phyloP scores from a whole-genome alignment of 2,329 filamentous ascomycete species.

The Fusarium piperis region DNA sequence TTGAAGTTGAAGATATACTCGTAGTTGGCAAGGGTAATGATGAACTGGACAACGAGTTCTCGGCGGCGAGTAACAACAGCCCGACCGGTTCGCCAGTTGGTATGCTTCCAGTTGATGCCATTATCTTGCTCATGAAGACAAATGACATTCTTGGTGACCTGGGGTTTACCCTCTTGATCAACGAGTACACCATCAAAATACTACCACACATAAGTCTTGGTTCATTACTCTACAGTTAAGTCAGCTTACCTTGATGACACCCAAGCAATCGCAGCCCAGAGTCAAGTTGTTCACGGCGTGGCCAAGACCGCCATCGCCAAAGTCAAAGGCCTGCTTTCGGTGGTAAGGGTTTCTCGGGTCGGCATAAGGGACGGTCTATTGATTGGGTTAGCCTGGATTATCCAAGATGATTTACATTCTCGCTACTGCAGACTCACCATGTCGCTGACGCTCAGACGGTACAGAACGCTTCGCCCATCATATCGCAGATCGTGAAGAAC shows the following conservation, averaged over 20 bases:
- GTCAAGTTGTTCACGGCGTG: slow-evolving; percentile 73
- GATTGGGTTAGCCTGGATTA: not conserved
- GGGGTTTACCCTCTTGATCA: slow-evolving; percentile 40
- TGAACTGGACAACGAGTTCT: slow-evolving; percentile 73
- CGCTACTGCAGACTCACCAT: slow-evolving; percentile 58
- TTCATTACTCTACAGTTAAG: accelerated
- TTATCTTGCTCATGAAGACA: slow-evolving; percentile 78
- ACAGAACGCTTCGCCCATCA: slow-evolving; percentile 70
- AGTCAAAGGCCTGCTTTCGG: slow-evolving; percentile 76
- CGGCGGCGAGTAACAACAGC: slow-evolving; percentile 69
- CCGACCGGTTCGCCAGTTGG: slow-evolving; percentile 71
- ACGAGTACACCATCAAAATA: slow-evolving; percentile 51
- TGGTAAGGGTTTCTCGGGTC: slow-evolving; percentile 71
- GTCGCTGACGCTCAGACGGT: slow-evolving; percentile 73
- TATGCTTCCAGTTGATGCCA: slow-evolving; percentile 77
- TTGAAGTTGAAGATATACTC: slow-evolving; percentile 67
- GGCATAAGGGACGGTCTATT: slow-evolving; percentile 66
- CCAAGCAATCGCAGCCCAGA: slow-evolving; percentile 75
- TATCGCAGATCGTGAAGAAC: slow-evolving; percentile 76
- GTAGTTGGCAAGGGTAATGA: slow-evolving; percentile 76
- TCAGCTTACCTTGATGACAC: slow-evolving; percentile 59
- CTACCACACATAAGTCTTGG: slow-evolving; percentile 6
- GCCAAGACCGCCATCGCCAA: slow-evolving; percentile 74
- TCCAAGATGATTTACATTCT: accelerated
- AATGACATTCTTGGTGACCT: slow-evolving; percentile 65